phyloP scores from a whole-genome alignment of 352 stramenopile species.

The Globisporangium emineosum region DNA sequence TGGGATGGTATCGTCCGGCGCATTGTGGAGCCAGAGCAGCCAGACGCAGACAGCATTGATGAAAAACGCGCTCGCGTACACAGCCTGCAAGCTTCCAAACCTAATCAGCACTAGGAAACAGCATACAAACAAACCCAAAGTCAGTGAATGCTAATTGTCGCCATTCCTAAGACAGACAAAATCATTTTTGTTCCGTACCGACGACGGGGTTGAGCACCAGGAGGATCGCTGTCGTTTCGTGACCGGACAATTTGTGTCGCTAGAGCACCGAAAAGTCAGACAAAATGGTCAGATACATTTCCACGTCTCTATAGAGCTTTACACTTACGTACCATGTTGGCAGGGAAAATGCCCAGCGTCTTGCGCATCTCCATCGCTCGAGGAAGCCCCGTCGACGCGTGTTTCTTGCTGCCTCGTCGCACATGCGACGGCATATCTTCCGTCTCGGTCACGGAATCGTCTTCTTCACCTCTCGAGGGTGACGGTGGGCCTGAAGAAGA shows the following conservation, averaged over 20 bases:
- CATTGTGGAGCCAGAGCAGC: slow-evolving; percentile 37
- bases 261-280: background rate
- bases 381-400: background rate
- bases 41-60: slow-evolving; percentile 42
- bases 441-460: slow-evolving; percentile 10
- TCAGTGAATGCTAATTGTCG: background rate
- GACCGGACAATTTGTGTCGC: slow-evolving; percentile 11
- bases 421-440: slow-evolving; percentile 1
- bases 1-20: background rate
- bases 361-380: background rate
- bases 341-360: slow-evolving; percentile 11
- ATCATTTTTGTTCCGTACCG: too few relatives aligned
- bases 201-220: slow-evolving; percentile 42
- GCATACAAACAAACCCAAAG: background rate
- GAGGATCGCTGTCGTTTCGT: slow-evolving; percentile 29
- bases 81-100: slow-evolving; percentile 30
- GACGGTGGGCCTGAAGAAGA: slow-evolving; percentile 17
- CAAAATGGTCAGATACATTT: background rate
- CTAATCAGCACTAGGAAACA: slow-evolving; percentile 35
- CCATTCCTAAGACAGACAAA: too few relatives aligned
- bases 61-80: slow-evolving; percentile 27
- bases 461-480: slow-evolving; percentile 11
- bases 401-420: background rate
- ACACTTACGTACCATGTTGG: slow-evolving; percentile 11
- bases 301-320: background rate